Evolutionary conservation across 73 alveolate genomes (phyloP).

Genomic region (Tetrahymena borealis): DNA sequence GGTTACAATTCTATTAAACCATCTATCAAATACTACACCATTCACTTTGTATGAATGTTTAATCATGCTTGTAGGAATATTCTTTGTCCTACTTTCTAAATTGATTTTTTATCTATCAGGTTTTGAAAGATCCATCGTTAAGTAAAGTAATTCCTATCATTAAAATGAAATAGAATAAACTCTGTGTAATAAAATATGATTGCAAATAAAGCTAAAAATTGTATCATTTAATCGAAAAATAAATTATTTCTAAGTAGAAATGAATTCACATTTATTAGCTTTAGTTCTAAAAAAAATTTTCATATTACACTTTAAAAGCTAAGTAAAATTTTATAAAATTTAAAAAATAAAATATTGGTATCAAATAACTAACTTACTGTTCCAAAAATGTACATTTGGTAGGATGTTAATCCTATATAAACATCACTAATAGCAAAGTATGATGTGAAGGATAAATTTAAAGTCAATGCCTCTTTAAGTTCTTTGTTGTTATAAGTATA

Average conservation of each 20-base stretch:
- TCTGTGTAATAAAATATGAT: neutral
- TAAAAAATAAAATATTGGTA: too few relatives aligned
- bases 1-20: neutral
- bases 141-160: neutral
- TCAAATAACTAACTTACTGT: neutral
- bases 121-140: neutral
- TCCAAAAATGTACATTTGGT: neutral
- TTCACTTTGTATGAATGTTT: neutral
- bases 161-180: too few relatives aligned
- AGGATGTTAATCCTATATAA: neutral
- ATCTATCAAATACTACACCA: neutral
- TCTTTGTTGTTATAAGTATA: neutral
- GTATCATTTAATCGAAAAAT: neutral
- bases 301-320: too few relatives aligned
- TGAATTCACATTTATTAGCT: too few relatives aligned
- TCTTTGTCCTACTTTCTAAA: neutral
- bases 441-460: neutral
- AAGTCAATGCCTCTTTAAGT: neutral
- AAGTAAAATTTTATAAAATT: too few relatives aligned
- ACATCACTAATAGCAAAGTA: neutral
- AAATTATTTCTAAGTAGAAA: too few relatives aligned
- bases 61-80: neutral
- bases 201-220: too few relatives aligned
- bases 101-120: neutral
- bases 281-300: too few relatives aligned